Evolutionary conservation across 1,284 basidiomycete species (phyloP), one percentile per base, ranked within the genome.

Genomic region (Naganishia sp.): DNA sequence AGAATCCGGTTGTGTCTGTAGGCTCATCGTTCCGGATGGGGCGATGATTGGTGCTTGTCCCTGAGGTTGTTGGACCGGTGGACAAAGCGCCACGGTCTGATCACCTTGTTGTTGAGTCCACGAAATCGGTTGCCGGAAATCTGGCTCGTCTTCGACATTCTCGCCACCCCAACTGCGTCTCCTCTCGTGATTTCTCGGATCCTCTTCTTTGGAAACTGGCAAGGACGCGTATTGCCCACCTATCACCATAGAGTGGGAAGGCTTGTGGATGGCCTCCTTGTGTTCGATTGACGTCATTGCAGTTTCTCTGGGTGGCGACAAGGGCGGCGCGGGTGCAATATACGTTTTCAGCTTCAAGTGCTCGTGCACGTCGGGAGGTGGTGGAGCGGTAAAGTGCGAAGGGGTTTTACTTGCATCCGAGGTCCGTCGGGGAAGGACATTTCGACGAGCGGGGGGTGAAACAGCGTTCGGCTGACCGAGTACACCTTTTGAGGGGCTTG

Each of bases 241-340:
- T 25, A 76, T 67, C 10, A 79, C 68, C 72, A 74, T 73, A 21
- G 70, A 66, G 6, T 50, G 64, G 39, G 47, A 21, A 25, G 58
- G 65, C 46, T 52, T 35, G 5, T 32, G 35, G 15, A 57, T 55
- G 54, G 53, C 63, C 46, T 51, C 65, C 50, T 66, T 46, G 51
- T 49, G 52, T 13, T 52, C 41, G 35, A 25, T 42, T 41, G 41
- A 31, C 2, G 55, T 32, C 5, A 21, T 28, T 6, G 35, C 41
- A 10, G 21, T 7, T 53, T 70, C 72, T 67, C 73, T 74, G 6
- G 75, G 71, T 6, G 79, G 77, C 10, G 79, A 79, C n/a, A 70
- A 69, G 0, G 77, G 78, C 15, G 78, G 77, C 2, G 77, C 77
- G 11, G 79, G 79, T 1, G 79, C 78, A 62, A 77, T 79, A 56